A percentile compares a stretch with the other conserved stretches of the same genome.
Evolutionary conservation across 495 filamentous ascomycete genomes (phyloP).

Genomic region (Clohesyomyces aquaticus): DNA sequence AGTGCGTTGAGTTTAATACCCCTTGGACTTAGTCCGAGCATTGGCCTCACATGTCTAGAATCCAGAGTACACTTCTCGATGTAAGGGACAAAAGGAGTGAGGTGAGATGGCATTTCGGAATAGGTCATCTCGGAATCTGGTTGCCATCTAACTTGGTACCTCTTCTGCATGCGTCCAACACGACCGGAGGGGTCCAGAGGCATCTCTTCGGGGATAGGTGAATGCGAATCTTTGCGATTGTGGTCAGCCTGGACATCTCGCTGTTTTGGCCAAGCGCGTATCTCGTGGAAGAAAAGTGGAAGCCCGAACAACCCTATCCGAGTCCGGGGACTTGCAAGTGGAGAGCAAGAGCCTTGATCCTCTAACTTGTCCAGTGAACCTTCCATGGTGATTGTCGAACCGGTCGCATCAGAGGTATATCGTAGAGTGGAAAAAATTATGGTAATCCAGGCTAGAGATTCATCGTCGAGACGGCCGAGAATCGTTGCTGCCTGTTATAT

Average conservation of each 20-base stretch:
- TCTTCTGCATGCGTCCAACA: not conserved
- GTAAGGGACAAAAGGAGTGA: conserved; percentile 8
- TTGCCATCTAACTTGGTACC: not conserved
- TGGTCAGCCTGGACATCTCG: too few species aligned
- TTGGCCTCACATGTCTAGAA: not conserved
- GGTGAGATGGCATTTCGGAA: not conserved
- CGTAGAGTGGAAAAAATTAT: too few species aligned
- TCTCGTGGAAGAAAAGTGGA: not conserved
- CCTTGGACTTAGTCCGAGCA: not conserved
- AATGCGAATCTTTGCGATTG: not conserved
- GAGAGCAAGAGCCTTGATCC: too few species aligned
- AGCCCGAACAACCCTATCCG: not conserved
- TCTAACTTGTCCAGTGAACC: too few species aligned
- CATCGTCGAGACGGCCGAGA: not conserved
- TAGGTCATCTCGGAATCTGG: not conserved
- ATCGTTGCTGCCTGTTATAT: not conserved
- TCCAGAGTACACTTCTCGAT: not conserved
- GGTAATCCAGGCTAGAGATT: not conserved
- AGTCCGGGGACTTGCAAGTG: not conserved
- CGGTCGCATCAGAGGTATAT: too few species aligned
- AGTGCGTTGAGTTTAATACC: not conserved
- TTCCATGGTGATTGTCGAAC: too few species aligned
- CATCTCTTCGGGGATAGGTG: not conserved
- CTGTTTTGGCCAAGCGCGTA: not conserved
- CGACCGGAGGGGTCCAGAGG: not conserved